Base-by-base conservation (phyloP, 2,329 filamentous ascomycete species). In the Ophiognomonia clavigignenti-juglandacearum region DNA sequence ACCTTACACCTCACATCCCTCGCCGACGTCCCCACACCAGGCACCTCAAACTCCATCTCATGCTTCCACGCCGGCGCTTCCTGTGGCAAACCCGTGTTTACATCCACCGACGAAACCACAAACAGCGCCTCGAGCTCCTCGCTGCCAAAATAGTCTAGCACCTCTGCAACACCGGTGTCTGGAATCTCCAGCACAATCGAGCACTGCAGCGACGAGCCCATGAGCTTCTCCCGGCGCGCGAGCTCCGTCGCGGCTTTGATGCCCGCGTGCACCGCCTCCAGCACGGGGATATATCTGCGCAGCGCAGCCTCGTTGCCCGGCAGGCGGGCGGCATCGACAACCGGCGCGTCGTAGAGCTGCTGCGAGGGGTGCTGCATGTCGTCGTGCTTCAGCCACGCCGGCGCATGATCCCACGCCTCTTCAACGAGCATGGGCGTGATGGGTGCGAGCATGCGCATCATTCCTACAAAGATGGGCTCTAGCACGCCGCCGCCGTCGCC, bases 391-490 rank as follows among this genome's bases (percentile, higher is more conserved):
- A 93, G 77, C 64, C 74, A 77, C 9, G 71, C 65, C 0, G 91
- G 88, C 4, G 83, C 77, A 64, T 90, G 80, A 45, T 85, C 82
- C 88, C 88, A 95, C 1, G 86, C 85, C 67, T 97, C 92, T 61
- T 95, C 88, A 1, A 96, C 85, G 4, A 97, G 75, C 32, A 91
- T 64, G 1, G 92, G 92, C 9, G 85, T 86, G 46, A 96, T 78
- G 2, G 92, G 90, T 3, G 80, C 83, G 24, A 97, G 73, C 76
- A 95, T 88, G 45, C 83, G 78, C 52, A 91, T 70, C 16, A 96
- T 71, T 29, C 88, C 82, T 6, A 80, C 68, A 51, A 92, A 82
- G 45, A 96, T 79, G 23, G 78, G 73, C 54, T 80, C 76, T 39
- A 87, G 67, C 4, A 78, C 72, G 39, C 86, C 85, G 13, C 78